Percentiles rank a stretch among this genome's conserved stretches.
Evolutionary conservation across 78 protist genomes (phyloP).

Genomic region (Cavenderia fasciculata): DNA sequence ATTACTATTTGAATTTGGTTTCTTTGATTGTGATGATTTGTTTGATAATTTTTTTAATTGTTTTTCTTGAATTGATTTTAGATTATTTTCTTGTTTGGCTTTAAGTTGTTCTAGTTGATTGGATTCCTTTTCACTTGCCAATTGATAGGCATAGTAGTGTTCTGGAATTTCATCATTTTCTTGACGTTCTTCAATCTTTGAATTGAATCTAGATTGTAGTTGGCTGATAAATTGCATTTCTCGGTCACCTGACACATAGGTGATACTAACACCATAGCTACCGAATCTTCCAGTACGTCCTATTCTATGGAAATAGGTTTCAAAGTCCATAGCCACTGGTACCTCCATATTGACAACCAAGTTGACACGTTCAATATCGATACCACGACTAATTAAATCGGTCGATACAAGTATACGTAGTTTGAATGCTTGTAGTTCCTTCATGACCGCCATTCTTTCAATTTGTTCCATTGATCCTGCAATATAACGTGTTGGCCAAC

Average conservation of each 20-base stretch:
- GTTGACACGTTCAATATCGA: slow-evolving; percentile 97
- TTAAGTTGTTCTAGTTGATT: slow-evolving; percentile 12
- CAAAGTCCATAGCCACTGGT: slow-evolving; percentile 88
- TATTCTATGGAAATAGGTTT: slow-evolving; percentile 97
- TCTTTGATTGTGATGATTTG: neutral
- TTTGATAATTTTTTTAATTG: too few species aligned
- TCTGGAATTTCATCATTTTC: slow-evolving; percentile 58
- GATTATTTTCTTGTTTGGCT: neutral
- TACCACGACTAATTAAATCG: slow-evolving; percentile 88
- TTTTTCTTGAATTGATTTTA: slow-evolving; percentile 15
- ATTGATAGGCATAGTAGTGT: slow-evolving; percentile 24
- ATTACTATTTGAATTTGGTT: neutral
- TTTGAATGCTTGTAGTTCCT: slow-evolving; percentile 91
- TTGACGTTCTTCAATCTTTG: neutral
- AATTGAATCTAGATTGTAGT: neutral
- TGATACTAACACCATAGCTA: slow-evolving; percentile 91
- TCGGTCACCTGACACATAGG: slow-evolving; percentile 87
- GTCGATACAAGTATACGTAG: slow-evolving; percentile 70
- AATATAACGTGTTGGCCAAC: slow-evolving; percentile 58
- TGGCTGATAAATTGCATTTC: slow-evolving; percentile 5
- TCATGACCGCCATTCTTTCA: slow-evolving; percentile 30
- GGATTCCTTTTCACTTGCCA: slow-evolving; percentile 11
- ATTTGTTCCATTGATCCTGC: slow-evolving; percentile 52
- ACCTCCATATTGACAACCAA: slow-evolving; percentile 97
- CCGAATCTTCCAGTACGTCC: slow-evolving; percentile 99